A percentile compares a stretch with the other conserved stretches of the same genome.
phyloP scores from a whole-genome alignment of 2,329 filamentous ascomycete species.

The Pseudogymnoascus sp. region DNA sequence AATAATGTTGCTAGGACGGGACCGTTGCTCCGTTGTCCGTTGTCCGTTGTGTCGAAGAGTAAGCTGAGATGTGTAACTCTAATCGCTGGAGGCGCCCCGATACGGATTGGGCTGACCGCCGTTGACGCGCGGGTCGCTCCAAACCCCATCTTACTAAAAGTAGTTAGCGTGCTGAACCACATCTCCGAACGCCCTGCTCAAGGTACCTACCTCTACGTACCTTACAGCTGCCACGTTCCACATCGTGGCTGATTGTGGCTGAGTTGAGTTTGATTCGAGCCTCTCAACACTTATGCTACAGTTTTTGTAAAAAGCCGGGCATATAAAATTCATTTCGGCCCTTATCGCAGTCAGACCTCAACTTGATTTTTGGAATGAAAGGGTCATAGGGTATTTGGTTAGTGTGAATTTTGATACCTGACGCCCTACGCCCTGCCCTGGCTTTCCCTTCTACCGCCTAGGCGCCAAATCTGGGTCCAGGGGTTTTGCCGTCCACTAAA shows the following conservation, averaged over 20 bases:
- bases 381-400: not conserved
- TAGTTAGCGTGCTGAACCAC: not conserved
- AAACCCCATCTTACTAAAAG: not conserved
- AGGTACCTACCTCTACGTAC: constrained; percentile 5
- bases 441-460: not conserved
- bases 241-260: not conserved
- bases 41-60: not conserved
- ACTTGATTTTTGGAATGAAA: not conserved
- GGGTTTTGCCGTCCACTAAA: constrained; percentile 6
- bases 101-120: constrained; percentile 3
- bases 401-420: not conserved
- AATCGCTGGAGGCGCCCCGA: not conserved
- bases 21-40: not conserved
- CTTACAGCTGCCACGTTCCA: constrained; percentile 5
- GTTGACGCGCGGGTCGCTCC: constrained; percentile 5
- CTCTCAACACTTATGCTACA: not conserved
- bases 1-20: constrained; percentile 1
- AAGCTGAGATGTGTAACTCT: constrained; percentile 7
- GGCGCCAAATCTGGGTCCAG: not conserved
- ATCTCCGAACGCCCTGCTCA: not conserved
- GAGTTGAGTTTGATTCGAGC: not conserved
- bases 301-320: not conserved
- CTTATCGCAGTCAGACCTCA: not conserved
- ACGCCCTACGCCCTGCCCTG: too few relatives aligned
- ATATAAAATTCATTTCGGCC: not conserved